Evolutionary conservation across 2,329 filamentous ascomycete species (phyloP).

Genomic region (Aureobasidium subglaciale): DNA sequence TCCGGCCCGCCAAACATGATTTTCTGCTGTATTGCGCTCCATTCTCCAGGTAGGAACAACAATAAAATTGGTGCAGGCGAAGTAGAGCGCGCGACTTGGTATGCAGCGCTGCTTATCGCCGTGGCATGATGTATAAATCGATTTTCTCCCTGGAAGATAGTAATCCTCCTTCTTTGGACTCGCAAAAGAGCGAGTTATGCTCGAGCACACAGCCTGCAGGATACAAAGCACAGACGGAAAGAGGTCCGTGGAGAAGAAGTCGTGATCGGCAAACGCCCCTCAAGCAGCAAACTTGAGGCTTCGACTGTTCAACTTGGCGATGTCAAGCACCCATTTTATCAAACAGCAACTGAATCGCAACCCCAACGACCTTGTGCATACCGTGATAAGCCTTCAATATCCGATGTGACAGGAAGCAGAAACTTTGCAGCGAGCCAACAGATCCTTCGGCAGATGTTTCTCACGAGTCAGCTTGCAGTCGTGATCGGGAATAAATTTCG

Average conservation of each 20-base stretch:
- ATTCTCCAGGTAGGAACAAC: too few species aligned
- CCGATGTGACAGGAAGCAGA: neutral
- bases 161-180: too few species aligned
- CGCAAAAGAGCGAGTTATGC: too few species aligned
- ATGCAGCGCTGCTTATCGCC: too few species aligned
- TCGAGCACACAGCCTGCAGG: too few species aligned
- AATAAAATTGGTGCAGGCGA: too few species aligned
- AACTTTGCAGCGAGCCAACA: neutral
- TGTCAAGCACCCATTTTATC: neutral
- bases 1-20: too few species aligned
- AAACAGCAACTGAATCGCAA: neutral
- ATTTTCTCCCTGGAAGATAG: too few species aligned
- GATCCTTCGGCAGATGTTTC: neutral
- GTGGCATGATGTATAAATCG: too few species aligned
- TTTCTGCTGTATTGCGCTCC: too few species aligned
- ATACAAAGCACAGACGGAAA: neutral
- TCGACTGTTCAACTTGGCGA: neutral
- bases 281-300: neutral
- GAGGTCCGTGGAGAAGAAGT: neutral
- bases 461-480: neutral
- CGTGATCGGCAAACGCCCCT: slow-evolving; percentile 3
- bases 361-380: neutral
- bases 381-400: neutral
- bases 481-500: neutral
- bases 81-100: too few species aligned